Conservation (phyloP, 2,329 filamentous ascomycete genomes). For the Sporothrix inflata region DNA sequence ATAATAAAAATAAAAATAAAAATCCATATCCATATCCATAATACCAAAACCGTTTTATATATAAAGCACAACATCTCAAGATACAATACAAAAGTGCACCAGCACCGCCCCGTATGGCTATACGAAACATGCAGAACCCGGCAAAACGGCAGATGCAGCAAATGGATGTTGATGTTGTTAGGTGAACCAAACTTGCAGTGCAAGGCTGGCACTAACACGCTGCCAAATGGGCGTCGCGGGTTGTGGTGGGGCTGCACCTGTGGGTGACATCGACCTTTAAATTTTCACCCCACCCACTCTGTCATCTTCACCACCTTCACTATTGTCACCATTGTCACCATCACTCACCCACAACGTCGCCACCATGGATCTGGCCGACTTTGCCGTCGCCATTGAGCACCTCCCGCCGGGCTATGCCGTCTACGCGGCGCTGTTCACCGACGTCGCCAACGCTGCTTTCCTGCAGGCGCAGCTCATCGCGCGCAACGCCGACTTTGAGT, state of each 20-base stretch:
- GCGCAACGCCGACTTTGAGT: constrained; percentile 84
- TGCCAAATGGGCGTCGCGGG: neutral
- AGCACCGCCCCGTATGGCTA: no score
- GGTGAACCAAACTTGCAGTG: neutral
- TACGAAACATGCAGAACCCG: no score
- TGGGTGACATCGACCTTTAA: constrained; percentile 1
- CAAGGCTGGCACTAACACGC: neutral
- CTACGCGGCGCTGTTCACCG: constrained; percentile 73
- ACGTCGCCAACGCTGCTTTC: constrained; percentile 76
- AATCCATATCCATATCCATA: no score
- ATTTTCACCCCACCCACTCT: constrained; percentile 9
- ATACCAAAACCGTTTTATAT: no score
- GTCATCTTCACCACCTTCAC: neutral
- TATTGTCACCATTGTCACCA: neutral
- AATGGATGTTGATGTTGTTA: no score
- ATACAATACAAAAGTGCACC: no score
- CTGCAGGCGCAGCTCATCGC: constrained; percentile 83
- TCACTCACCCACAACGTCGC: neutral
- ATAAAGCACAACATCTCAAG: no score
- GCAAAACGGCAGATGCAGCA: no score
- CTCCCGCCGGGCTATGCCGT: constrained; percentile 68
- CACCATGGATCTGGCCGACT: constrained; percentile 31
- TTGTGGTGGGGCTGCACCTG: neutral
- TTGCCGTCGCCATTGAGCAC: constrained; percentile 75
- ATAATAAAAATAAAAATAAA: neutral